Conservation (phyloP, 345 rosid genomes). For the Aquilaria sinensis region DNA sequence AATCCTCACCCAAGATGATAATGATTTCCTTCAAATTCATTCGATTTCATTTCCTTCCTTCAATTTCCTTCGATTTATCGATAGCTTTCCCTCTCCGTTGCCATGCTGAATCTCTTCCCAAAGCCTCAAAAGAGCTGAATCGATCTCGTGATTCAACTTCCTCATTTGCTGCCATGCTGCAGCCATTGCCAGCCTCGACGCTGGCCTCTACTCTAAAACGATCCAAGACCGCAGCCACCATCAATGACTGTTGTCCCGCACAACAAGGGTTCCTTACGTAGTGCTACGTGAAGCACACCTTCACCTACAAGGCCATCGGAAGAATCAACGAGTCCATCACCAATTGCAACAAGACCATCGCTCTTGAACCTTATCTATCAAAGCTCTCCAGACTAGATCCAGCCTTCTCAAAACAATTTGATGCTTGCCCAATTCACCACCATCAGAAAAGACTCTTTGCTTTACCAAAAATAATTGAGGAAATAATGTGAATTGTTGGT, state of each 20-base stretch:
- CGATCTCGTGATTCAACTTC: conserved; percentile 32
- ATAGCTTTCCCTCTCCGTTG: no score
- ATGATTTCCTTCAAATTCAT: no score
- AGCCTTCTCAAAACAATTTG: conserved; percentile 66
- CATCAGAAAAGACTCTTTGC: conserved; percentile 73
- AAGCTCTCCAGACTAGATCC: conserved; percentile 84
- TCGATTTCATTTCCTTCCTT: no score
- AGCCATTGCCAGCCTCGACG: conserved; percentile 80
- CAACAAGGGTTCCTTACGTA: conserved; percentile 90
- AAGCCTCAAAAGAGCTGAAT: no score
- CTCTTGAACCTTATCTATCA: conserved; percentile 77
- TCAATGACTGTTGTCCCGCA: conserved; percentile 75
- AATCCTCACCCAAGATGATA: no score
- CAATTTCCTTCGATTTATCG: no score
- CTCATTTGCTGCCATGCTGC: conserved; percentile 83
- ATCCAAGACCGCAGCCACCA: conserved; percentile 80
- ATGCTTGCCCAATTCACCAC: conserved; percentile 81
- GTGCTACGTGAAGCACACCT: conserved; percentile 82
- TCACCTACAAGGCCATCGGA: conserved; percentile 41
- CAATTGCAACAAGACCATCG: conserved; percentile 83
- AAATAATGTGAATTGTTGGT: conserved; percentile 64
- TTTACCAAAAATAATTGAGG: conserved; percentile 52
- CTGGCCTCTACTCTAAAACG: conserved; percentile 70
- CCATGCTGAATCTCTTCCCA: no score
- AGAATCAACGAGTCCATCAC: conserved; percentile 79